Percentiles rank a stretch among this genome's conserved stretches.
Conservation (phyloP, 495 filamentous ascomycete species). For the Tirmania nivea region DNA sequence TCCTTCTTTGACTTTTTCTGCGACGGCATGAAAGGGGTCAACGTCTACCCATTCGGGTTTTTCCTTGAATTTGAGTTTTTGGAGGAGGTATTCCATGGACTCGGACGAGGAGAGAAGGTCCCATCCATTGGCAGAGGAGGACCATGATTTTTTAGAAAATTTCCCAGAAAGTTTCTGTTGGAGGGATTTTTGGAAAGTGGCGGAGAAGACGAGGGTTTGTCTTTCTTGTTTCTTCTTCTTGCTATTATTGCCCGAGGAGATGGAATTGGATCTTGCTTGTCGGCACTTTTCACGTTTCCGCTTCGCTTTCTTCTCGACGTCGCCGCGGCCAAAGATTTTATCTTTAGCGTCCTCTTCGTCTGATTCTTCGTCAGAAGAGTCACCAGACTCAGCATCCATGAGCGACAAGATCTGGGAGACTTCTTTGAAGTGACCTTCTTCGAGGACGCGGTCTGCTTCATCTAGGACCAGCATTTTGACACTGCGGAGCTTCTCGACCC, state of each 20-base stretch:
- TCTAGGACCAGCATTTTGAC: conserved; percentile 77
- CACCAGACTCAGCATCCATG: conserved; percentile 20
- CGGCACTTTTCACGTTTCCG: conserved; percentile 16
- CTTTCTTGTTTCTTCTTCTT: conserved; percentile 20
- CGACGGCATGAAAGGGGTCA: conserved; percentile 52
- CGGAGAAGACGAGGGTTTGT: conserved; percentile 90
- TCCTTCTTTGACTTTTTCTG: conserved; percentile 63
- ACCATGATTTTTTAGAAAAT: conserved; percentile 22
- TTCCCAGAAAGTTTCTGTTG: conserved; percentile 79
- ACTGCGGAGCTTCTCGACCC: conserved; percentile 38
- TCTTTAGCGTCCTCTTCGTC: conserved; percentile 24
- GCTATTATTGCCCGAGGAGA: neutral
- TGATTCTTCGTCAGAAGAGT: conserved; percentile 30
- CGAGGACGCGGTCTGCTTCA: conserved; percentile 81
- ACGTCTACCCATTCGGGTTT: conserved; percentile 82
- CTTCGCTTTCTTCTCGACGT: neutral
- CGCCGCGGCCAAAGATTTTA: conserved; percentile 6
- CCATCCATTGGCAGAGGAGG: conserved; percentile 19
- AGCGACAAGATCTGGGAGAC: conserved; percentile 62
- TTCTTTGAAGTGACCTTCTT: conserved; percentile 88
- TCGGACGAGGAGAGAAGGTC: conserved; percentile 47
- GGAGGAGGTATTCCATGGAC: conserved; percentile 78
- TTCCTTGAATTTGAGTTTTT: conserved; percentile 70
- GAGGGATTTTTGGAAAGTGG: conserved; percentile 74
- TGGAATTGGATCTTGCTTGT: neutral